Evolutionary conservation across 345 rosid genomes (phyloP).

Genomic region (Bruguiera sexangula): DNA sequence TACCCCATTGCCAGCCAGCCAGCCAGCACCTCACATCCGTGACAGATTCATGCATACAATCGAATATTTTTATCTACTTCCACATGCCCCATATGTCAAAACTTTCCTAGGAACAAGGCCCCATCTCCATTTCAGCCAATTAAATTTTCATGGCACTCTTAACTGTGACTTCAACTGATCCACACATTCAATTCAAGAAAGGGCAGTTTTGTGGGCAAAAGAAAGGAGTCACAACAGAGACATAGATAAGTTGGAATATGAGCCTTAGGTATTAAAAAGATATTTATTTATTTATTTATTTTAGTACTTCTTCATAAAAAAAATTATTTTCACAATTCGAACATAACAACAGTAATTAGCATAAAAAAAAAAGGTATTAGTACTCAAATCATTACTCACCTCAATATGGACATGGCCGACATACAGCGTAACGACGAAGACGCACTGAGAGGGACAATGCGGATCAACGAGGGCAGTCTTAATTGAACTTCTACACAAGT

Average conservation of each 20-base stretch:
- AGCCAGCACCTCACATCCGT: background rate
- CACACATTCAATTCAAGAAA: conserved; percentile 14
- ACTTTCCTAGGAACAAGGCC: background rate
- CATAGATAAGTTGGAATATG: too few relatives aligned
- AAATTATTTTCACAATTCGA: too few relatives aligned
- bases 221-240: too few relatives aligned
- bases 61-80: background rate
- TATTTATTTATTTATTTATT: too few relatives aligned
- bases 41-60: too few relatives aligned
- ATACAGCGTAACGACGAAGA: conserved; percentile 13
- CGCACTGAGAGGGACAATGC: background rate
- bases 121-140: conserved; percentile 5
- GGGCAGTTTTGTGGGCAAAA: background rate
- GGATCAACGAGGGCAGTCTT: background rate
- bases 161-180: conserved; percentile 4
- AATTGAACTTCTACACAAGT: background rate
- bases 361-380: too few relatives aligned
- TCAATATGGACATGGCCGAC: background rate
- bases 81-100: conserved; percentile 9
- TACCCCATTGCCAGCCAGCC: background rate
- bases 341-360: too few relatives aligned
- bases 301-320: too few relatives aligned
- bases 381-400: too few relatives aligned
- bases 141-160: background rate
- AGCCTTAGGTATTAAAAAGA: too few relatives aligned